Conservation (phyloP, 2,329 filamentous ascomycete species). For the Capronia coronata region DNA sequence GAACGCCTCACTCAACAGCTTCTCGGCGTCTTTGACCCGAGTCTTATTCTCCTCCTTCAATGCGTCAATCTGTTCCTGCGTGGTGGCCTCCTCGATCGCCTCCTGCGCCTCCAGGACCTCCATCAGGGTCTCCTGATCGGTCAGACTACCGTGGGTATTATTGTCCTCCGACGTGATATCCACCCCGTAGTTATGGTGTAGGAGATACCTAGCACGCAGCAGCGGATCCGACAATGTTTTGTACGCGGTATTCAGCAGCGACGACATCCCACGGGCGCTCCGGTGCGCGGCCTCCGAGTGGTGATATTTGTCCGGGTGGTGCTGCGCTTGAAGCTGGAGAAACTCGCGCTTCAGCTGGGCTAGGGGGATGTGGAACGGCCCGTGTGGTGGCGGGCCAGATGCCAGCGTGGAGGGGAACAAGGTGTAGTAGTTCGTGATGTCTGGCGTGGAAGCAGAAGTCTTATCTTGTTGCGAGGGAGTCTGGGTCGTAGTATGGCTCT, state of each 20-base stretch:
- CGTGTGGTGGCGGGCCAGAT: constrained; percentile 66
- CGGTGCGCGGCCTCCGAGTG: constrained; percentile 41
- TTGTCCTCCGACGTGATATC: constrained; percentile 73
- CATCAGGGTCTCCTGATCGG: constrained; percentile 67
- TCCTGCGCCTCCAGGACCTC: constrained; percentile 80
- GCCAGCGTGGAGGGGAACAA: constrained; percentile 80
- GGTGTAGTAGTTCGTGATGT: constrained; percentile 62
- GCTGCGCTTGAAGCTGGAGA: constrained; percentile 64
- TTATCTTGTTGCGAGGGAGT: neutral
- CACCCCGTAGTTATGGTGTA: constrained; percentile 59
- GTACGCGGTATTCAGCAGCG: constrained; percentile 86
- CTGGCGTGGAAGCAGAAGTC: constrained; percentile 7
- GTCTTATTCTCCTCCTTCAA: constrained; percentile 61
- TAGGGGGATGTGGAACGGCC: constrained; percentile 68
- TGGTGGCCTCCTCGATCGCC: constrained; percentile 55
- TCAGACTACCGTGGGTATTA: constrained; percentile 52
- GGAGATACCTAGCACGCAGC: constrained; percentile 77
- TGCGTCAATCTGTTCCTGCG: constrained; percentile 57
- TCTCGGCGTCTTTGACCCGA: constrained; percentile 60
- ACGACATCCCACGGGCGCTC: constrained; percentile 68
- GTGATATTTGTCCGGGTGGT: constrained; percentile 47
- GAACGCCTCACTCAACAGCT: constrained; percentile 59
- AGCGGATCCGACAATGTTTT: constrained; percentile 74
- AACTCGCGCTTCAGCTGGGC: constrained; percentile 72
- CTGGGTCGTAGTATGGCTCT: neutral